Base-by-base conservation (phyloP, 768 basidiomycete genomes). In the Psilocybe cubensis region DNA sequence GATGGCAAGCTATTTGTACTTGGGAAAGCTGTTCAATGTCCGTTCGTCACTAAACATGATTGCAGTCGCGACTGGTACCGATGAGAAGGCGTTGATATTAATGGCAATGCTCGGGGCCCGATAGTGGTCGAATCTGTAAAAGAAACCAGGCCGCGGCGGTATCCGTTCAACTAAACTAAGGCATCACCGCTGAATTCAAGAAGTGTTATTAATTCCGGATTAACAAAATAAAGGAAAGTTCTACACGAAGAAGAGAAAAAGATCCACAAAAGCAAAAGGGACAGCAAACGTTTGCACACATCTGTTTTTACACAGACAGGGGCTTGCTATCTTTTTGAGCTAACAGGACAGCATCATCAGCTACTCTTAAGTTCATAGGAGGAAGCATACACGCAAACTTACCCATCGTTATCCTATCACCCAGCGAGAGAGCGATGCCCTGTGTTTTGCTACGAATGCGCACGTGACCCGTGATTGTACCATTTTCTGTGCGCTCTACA, bases 381-480 rank as follows among this genome's bases (percentile, higher is more conserved):
- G 41, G 11, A 14, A 33, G 23, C 18, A 20, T 11, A 72, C 75
- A 52, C 55, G 21, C 14, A 35, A 40, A 40, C 50, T 35, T 38
- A 82, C 83, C 77, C 80, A 83, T 83, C 44, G 83, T 93, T 66
- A 94, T 94, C 66, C 87, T 81, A 73, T 96, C 94, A n/a, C 94
- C 96, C 60, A 99, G 73, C 17, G 92, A 93, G 59, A 98, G 78
- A 1, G 96, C 96, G 59, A 98, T 98, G 52, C 96, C 96, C 72
- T 98, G 96, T 21, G 96, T 98, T 77, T 98, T 98, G 69, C 92
- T 94, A 56, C 96, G 85, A 68, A 98, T 98, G 50, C 96, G 86
- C 8, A 98, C 94, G 73, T 98, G 96, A 0, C 96, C 96, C 12
- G 88, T 88, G 56, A 98, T 88, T 4, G 80, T 83, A 0, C 94